Base-by-base conservation (phyloP, 441 rosid genomes). In the Gossypium schwendimanii region DNA sequence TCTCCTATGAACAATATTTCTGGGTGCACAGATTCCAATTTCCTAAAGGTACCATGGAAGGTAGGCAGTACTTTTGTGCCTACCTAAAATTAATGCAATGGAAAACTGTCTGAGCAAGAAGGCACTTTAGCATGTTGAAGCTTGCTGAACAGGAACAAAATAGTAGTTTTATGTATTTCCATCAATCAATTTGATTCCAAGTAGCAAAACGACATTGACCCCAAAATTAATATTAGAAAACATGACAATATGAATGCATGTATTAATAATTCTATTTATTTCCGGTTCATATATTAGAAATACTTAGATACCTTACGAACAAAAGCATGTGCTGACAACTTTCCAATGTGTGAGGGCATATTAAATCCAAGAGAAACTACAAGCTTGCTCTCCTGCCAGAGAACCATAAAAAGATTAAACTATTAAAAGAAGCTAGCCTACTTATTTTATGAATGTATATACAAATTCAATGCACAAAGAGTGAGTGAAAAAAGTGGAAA, bases 321-420 rank as follows among this genome's bases (percentile, higher is more conserved):
- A 81, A 90, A 88, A 74, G 78, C 77, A 78, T 86, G 89, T 62
- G 83, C 76, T 15, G 97, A 87, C 71, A 81, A 72, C 77, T 86
- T 89, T 71, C 80, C 83, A 69, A 81, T 80, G 71, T 68, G 84
- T 8, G 77, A 72, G 75, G 82, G 78, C 73, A 86, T 62, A 78
- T 78, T 72, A 52, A 71, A 75, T 61, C 81, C 83, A 54, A 69
- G 79, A 64, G 79, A 12, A 63, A 74, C 82, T 28, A 59, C 78
- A 71, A 73, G 81, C 77, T 88, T 87, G 75, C 80, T 75, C 61
- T 73, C 86, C 90, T 86, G 80, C 62, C 24, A 3, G 14, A 71
- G 17, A 69, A 49, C 15, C 17, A 54, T 36, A 58, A 69, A 39
- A 72, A 72, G 50, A 63, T 21, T 31, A 70, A 59, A 26, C 23